phyloP scores from a whole-genome alignment of 495 filamentous ascomycete species.

The Neohortaea acidophila region DNA sequence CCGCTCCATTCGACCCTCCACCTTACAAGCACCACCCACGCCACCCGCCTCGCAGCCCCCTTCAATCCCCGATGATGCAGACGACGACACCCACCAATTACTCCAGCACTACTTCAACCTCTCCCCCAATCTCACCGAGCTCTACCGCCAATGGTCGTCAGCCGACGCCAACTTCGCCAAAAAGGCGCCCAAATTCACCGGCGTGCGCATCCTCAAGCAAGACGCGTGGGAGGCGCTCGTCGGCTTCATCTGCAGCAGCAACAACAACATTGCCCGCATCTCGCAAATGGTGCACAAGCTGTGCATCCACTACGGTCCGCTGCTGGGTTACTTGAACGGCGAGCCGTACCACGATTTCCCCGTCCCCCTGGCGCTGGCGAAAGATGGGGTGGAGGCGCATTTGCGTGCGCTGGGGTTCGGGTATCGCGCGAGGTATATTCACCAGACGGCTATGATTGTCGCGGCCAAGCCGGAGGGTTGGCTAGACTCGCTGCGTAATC shows the following conservation, averaged over 20 bases:
- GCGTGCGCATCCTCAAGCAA: constrained; percentile 87
- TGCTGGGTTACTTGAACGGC: constrained; percentile 50
- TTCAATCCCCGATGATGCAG: constrained; percentile 12
- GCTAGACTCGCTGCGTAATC: constrained; percentile 62
- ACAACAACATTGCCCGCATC: constrained; percentile 94
- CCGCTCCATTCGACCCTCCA: constrained; percentile 34
- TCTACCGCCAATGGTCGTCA: constrained; percentile 79
- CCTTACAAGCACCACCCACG: constrained; percentile 21
- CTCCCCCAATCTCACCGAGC: constrained; percentile 46
- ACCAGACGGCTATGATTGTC: constrained; percentile 66
- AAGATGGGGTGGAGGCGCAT: constrained; percentile 53
- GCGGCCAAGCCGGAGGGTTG: constrained; percentile 52
- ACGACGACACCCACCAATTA: constrained; percentile 43
- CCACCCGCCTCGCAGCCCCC: constrained; percentile 26
- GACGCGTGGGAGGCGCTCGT: constrained; percentile 93
- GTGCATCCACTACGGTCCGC: constrained; percentile 66
- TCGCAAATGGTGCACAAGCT: constrained; percentile 92
- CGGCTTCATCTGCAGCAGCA: constrained; percentile 94
- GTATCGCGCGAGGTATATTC: constrained; percentile 84
- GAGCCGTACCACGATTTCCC: constrained; percentile 77
- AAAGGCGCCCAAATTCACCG: constrained; percentile 73
- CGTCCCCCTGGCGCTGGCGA: constrained; percentile 50
- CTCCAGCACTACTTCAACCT: constrained; percentile 32
- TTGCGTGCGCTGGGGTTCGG: constrained; percentile 81
- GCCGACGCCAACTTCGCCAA: constrained; percentile 80